Evolutionary conservation across 2,329 filamentous ascomycete species (phyloP).

Genomic region (Tothia fuscella): DNA sequence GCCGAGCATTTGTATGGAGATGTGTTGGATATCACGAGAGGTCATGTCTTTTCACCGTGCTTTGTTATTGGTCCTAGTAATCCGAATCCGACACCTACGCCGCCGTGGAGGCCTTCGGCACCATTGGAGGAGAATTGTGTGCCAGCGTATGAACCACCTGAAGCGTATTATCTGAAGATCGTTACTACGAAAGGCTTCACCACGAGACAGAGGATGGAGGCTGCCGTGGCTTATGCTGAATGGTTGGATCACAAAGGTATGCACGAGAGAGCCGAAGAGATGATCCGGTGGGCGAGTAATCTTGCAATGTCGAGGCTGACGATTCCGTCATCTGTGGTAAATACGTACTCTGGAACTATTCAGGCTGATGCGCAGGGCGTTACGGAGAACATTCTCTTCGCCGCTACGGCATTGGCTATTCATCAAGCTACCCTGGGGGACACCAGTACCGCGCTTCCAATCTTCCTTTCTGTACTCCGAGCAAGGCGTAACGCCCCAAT

Average conservation of each 20-base stretch:
- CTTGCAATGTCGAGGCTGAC: conserved; percentile 41
- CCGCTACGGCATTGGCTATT: conserved; percentile 65
- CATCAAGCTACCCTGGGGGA: conserved; percentile 63
- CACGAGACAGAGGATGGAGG: conserved; percentile 66
- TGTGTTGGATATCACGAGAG: conserved; percentile 56
- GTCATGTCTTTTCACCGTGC: conserved; percentile 56
- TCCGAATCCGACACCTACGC: conserved; percentile 62
- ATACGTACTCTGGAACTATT: conserved; percentile 49
- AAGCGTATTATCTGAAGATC: conserved; percentile 70
- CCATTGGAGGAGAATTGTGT: conserved; percentile 68
- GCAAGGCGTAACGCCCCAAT: conserved; percentile 53
- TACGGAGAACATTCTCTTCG: conserved; percentile 62
- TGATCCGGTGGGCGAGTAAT: conserved; percentile 65
- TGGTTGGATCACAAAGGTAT: conserved; percentile 71
- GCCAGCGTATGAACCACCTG: conserved; percentile 55
- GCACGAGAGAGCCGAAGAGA: conserved; percentile 52
- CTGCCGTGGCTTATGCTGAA: conserved; percentile 70
- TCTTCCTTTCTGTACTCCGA: conserved; percentile 73
- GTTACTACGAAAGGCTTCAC: conserved; percentile 70
- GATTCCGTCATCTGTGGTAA: conserved; percentile 32
- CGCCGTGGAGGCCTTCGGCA: conserved; percentile 47
- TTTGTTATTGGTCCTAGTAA: conserved; percentile 76
- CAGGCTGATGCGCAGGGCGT: conserved; percentile 45
- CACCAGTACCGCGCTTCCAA: conserved; percentile 59
- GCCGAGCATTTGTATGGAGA: conserved; percentile 75